Percentiles rank a stretch among this genome's conserved stretches.
phyloP scores from a whole-genome alignment of 2,329 filamentous ascomycete species.

The Fusarium tupiense region DNA sequence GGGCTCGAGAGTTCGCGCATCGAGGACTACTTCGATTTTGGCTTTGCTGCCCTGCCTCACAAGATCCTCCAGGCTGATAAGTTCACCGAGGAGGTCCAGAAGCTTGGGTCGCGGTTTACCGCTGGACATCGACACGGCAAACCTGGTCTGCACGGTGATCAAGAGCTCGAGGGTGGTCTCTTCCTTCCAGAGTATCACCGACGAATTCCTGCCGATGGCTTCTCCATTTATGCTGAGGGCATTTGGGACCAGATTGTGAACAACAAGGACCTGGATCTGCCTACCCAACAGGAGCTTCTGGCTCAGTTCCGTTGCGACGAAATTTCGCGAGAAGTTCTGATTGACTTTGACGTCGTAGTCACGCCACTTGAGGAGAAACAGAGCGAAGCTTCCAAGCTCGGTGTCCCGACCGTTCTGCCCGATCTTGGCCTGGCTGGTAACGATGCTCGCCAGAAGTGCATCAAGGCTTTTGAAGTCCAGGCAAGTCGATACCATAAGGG shows the following conservation, averaged over 20 bases:
- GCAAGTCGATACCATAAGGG: slow-evolving; percentile 97
- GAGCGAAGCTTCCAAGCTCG: slow-evolving; percentile 76
- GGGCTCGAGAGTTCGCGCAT: slow-evolving; percentile 90
- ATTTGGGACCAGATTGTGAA: slow-evolving; percentile 99
- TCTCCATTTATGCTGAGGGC: slow-evolving; percentile 90
- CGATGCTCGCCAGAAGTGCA: slow-evolving; percentile 73
- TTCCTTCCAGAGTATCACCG: slow-evolving; percentile 96
- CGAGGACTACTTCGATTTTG: slow-evolving; percentile 98
- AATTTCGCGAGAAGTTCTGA: slow-evolving; percentile 87
- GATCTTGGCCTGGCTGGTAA: slow-evolving; percentile 81
- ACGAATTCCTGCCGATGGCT: slow-evolving; percentile 96
- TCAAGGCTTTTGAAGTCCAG: slow-evolving; percentile 88
- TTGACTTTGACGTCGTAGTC: slow-evolving; percentile 85
- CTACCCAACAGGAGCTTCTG: slow-evolving; percentile 95
- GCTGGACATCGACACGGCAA: slow-evolving; percentile 80
- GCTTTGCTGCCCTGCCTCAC: slow-evolving; percentile 93
- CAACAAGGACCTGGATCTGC: slow-evolving; percentile 97
- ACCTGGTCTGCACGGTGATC: slow-evolving; percentile 70
- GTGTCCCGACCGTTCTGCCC: slow-evolving; percentile 76
- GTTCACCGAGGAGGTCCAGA: slow-evolving; percentile 82
- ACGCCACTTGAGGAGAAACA: slow-evolving; percentile 87
- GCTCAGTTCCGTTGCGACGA: slow-evolving; percentile 98
- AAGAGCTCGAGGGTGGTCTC: slow-evolving; percentile 80
- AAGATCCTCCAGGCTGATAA: slow-evolving; percentile 96
- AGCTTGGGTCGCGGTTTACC: slow-evolving; percentile 82